Conservation (phyloP, 768 basidiomycete genomes). For the Hygrocybe punicea region DNA sequence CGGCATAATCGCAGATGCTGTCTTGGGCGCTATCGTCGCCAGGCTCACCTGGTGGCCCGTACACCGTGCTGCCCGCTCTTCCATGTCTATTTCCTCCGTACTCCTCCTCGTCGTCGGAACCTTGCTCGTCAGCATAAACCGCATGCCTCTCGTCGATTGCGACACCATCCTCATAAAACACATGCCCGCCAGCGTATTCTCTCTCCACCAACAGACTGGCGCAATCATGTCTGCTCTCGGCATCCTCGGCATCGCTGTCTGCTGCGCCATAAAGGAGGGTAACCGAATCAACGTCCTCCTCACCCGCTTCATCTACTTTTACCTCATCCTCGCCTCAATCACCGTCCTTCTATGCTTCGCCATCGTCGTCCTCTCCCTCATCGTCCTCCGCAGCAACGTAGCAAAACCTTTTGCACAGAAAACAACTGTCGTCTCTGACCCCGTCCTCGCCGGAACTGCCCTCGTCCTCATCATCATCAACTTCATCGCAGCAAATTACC, state of each 20-base stretch:
- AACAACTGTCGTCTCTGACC: neutral
- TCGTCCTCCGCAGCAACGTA: neutral
- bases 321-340: neutral
- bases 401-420: neutral
- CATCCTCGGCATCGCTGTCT: neutral
- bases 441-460: neutral
- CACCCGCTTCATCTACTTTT: neutral
- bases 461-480: neutral
- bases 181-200: neutral
- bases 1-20: neutral
- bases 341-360: slow-evolving; percentile 18
- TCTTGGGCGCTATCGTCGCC: neutral
- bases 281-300: neutral
- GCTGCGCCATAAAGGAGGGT: neutral
- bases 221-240: neutral
- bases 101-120: slow-evolving; percentile 7
- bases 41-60: slow-evolving; percentile 1
- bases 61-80: neutral
- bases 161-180: neutral
- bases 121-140: neutral
- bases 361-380: slow-evolving; percentile 7
- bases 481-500: neutral
- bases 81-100: neutral
- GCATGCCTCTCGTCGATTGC: neutral
- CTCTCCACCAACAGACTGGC: neutral